These are phyloP conservation scores for Arctium minus DNA, from an alignment of 129 eudicot species.

Conservation along the genomic window DNA sequence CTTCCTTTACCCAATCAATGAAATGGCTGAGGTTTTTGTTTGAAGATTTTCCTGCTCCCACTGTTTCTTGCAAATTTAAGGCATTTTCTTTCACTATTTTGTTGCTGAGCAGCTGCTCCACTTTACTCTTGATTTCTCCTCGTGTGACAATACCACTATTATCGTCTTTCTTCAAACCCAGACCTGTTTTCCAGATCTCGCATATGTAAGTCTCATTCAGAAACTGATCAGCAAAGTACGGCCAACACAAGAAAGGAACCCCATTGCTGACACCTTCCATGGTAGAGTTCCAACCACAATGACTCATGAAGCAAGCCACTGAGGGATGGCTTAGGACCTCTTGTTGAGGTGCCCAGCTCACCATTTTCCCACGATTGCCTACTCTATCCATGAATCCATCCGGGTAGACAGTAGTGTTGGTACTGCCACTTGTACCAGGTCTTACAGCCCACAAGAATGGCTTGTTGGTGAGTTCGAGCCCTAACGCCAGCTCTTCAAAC, in stretches of 20 bases:
- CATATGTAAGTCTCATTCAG: slow-evolving; percentile 39
- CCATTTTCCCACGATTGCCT: slow-evolving; percentile 35
- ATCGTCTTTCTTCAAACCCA: slow-evolving; percentile 41
- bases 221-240: slow-evolving; percentile 62
- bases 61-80: slow-evolving; percentile 29
- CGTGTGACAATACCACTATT: slow-evolving; percentile 27
- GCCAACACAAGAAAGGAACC: slow-evolving; percentile 67
- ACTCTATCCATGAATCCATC: slow-evolving; percentile 39
- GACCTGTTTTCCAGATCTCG: slow-evolving; percentile 53
- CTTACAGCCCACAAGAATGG: slow-evolving; percentile 71
- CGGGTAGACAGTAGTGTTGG: slow-evolving; percentile 18
- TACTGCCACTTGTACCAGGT: slow-evolving; percentile 15
- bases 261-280: slow-evolving; percentile 61
- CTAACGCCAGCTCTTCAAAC: slow-evolving; percentile 47
- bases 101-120: slow-evolving; percentile 41
- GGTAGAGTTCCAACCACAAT: slow-evolving; percentile 73
- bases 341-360: slow-evolving; percentile 67
- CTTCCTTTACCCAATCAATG: slow-evolving; percentile 40
- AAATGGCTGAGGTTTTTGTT: slow-evolving; percentile 33
- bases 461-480: slow-evolving; percentile 46
- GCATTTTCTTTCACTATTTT: slow-evolving; percentile 32
- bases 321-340: slow-evolving; percentile 50
- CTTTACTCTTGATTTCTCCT: slow-evolving; percentile 42
- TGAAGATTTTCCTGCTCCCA: slow-evolving; percentile 30
- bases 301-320: slow-evolving; percentile 52